Base-by-base conservation (phyloP, 108 stramenopile species). In the Nitzschia sp. region DNA sequence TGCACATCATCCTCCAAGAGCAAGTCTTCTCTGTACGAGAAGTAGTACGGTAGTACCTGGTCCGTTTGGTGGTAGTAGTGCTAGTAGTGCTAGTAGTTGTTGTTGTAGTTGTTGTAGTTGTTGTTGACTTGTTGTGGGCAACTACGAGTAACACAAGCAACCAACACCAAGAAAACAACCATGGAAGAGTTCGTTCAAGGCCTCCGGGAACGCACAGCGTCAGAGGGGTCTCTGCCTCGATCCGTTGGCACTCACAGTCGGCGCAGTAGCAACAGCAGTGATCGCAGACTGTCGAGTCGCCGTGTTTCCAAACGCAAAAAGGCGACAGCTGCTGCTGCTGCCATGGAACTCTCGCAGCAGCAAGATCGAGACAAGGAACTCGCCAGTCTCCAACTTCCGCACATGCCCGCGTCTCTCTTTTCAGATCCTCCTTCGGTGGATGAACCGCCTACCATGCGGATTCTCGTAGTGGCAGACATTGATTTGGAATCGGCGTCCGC, bases 381-480 rank as follows among this genome's bases (percentile, higher is more conserved):
- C 26, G 67, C 59, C 11, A 62, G 57, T 43, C 51, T 75, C 26
- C 73, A 75, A n/a, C 41, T 75, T 6, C 73, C 73, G 1, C 66
- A 68, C 58, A 75, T 75, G 73, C 73, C 73, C 41, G 37, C 72
- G 26, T 46, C 62, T 11, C 41, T 65, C 39, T 10, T 40, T 34
- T n/a, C 46, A 0, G 11, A 50, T 48, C 46, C n/a, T 17, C 46
- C 46, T 48, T 48, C 46, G 5, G 14, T 48, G 8, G 38, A n/a
- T 39, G 57, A 69, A 20, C 59, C 70, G 21, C 80, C 79, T 0
- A 71, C 79, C 12, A 76, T 82, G n/a, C 68, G 79, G 2, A 72
- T 81, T 48, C 56, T 84, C 7, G 74, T 75, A 2, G 83, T 84
- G 15, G 64, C 83, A 3, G 80, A 84, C 53, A 44, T 84, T 21